These are phyloP conservation scores for Phytophthora capsici DNA, from an alignment of 352 stramenopile genomes.

Conservation along the genomic window DNA sequence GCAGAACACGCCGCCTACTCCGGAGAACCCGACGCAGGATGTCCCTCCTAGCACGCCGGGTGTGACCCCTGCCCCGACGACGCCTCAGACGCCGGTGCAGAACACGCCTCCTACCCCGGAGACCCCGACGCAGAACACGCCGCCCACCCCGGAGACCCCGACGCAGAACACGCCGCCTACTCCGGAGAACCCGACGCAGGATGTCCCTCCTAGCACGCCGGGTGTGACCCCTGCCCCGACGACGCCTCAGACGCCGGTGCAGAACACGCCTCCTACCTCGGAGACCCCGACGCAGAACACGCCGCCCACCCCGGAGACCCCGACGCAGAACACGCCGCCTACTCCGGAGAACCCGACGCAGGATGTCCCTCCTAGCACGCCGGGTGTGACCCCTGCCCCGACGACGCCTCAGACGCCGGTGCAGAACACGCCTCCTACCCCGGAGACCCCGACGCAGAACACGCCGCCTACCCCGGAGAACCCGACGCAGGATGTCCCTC, in stretches of 20 bases:
- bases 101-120: background rate
- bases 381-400: background rate
- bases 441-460: no score
- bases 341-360: slow-evolving; percentile 3
- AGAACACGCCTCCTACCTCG: slow-evolving; percentile 1
- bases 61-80: background rate
- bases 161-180: background rate
- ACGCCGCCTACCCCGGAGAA: no score
- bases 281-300: slow-evolving; percentile 9
- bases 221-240: background rate
- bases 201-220: background rate
- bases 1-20: slow-evolving; percentile 5
- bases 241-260: background rate
- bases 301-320: background rate
- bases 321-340: background rate
- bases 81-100: slow-evolving; percentile 1
- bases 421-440: no score
- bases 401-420: background rate
- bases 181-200: background rate
- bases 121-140: background rate
- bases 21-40: background rate
- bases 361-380: background rate
- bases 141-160: background rate
- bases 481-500: no score
- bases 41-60: background rate